phyloP scores from a whole-genome alignment of 1,139 yeast species.

The Suhomyces anneliseae region DNA sequence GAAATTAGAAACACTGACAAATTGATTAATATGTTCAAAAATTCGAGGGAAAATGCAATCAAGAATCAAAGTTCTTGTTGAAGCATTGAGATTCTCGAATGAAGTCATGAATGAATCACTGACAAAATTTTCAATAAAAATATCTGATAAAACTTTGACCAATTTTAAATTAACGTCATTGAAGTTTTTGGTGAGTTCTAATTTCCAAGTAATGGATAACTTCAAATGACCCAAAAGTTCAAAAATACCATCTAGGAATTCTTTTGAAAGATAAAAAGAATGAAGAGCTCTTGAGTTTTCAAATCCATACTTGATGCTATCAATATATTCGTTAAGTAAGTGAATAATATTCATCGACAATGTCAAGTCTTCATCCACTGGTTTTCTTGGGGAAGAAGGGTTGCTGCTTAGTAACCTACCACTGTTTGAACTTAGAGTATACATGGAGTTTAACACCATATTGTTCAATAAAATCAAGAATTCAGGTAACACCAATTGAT shows the following conservation, averaged over 20 bases:
- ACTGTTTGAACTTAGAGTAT: constrained; percentile 28
- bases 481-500: constrained; percentile 37
- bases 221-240: constrained; percentile 40
- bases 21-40: constrained; percentile 38
- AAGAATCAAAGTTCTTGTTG: constrained; percentile 30
- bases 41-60: constrained; percentile 40
- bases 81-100: constrained; percentile 21
- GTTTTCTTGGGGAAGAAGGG: constrained; percentile 33
- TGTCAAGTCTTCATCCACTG: constrained; percentile 22
- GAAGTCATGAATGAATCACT: constrained; percentile 23
- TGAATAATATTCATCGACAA: constrained; percentile 35
- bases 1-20: constrained; percentile 34
- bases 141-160: constrained; percentile 25
- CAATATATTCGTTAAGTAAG: constrained; percentile 35
- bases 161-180: constrained; percentile 25
- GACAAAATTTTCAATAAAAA: constrained; percentile 32
- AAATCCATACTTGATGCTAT: constrained; percentile 32
- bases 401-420: constrained; percentile 41
- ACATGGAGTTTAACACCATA: constrained; percentile 38
- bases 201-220: constrained; percentile 27
- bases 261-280: constrained; percentile 27
- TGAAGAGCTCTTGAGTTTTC: constrained; percentile 23
- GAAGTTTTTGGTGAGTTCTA: constrained; percentile 22
- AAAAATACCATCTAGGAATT: constrained; percentile 42
- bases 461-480: constrained; percentile 41